Conservation (phyloP, 495 filamentous ascomycete genomes). For the Staphylotrichum tortipilum region DNA sequence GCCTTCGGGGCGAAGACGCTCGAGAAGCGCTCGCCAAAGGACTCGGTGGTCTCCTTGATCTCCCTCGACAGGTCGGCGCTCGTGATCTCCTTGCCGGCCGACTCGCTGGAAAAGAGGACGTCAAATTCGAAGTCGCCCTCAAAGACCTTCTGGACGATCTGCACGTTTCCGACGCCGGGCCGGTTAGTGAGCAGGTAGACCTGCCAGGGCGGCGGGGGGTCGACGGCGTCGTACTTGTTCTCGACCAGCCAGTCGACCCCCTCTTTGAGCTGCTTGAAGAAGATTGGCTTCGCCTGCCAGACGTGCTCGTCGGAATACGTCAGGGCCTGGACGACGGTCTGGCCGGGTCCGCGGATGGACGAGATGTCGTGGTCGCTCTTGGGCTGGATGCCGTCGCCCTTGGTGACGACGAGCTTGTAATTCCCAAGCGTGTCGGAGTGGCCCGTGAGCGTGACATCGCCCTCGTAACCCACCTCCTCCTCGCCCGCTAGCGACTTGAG, state of each 20-base stretch:
- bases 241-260: slow-evolving; percentile 59
- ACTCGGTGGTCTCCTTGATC: slow-evolving; percentile 54
- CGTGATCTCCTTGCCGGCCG: slow-evolving; percentile 47
- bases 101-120: slow-evolving; percentile 78
- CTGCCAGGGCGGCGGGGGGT: slow-evolving; percentile 74
- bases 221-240: slow-evolving; percentile 59
- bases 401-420: slow-evolving; percentile 73
- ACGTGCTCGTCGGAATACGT: slow-evolving; percentile 57
- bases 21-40: slow-evolving; percentile 67
- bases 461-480: slow-evolving; percentile 51
- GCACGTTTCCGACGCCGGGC: slow-evolving; percentile 68
- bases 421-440: slow-evolving; percentile 67
- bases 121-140: slow-evolving; percentile 91
- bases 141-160: slow-evolving; percentile 89
- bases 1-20: slow-evolving; percentile 63
- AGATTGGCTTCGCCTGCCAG: slow-evolving; percentile 81
- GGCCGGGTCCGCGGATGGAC: slow-evolving; percentile 53
- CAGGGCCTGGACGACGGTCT: slow-evolving; percentile 68
- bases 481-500: slow-evolving; percentile 49
- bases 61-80: slow-evolving; percentile 61
- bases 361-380: slow-evolving; percentile 54
- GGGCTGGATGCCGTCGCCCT: slow-evolving; percentile 54
- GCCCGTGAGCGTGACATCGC: slow-evolving; percentile 65
- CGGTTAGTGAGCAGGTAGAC: slow-evolving; percentile 68
- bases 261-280: slow-evolving; percentile 71